Percentiles rank a stretch among this genome's conserved stretches.
These are phyloP conservation scores for Themeda triandra DNA, from an alignment of 176 grass and related monocot species.

Conservation along the genomic window DNA sequence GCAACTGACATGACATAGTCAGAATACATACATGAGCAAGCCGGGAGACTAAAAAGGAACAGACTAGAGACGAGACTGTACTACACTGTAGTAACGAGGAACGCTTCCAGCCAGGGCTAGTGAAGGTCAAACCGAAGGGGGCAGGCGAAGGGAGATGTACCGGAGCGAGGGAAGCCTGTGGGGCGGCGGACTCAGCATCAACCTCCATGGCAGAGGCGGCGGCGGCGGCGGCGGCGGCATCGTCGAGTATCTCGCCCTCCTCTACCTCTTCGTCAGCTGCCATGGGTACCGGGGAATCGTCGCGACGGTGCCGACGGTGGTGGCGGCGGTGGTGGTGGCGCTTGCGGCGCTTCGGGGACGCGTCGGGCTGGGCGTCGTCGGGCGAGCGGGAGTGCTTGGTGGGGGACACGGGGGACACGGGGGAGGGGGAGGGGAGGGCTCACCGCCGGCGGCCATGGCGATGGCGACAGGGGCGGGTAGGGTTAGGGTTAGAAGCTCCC, in stretches of 20 bases:
- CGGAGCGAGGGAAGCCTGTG: slow-evolving; percentile 27
- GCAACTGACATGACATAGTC: background rate
- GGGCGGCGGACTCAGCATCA: slow-evolving; percentile 20
- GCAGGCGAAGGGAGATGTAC: slow-evolving; percentile 43
- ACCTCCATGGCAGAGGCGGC: slow-evolving; percentile 25
- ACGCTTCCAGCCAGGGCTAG: background rate
- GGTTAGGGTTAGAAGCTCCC: slow-evolving; percentile 57
- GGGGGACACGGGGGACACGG: slow-evolving; percentile 28
- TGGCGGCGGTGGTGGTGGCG: slow-evolving; percentile 41
- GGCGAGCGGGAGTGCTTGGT: slow-evolving; percentile 55
- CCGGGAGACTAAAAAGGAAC: background rate
- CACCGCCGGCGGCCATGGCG: slow-evolving; percentile 32
- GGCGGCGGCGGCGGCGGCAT: background rate
- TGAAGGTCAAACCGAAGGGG: background rate
- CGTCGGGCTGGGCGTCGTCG: slow-evolving; percentile 24
- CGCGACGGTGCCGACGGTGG: slow-evolving; percentile 32
- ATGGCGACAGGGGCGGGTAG: slow-evolving; percentile 17
- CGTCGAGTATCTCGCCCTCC: slow-evolving; percentile 92
- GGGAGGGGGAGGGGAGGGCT: slow-evolving; percentile 31
- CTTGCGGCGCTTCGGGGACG: slow-evolving; percentile 68
- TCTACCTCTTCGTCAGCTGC: slow-evolving; percentile 51
- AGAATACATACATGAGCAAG: background rate
- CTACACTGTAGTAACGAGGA: background rate
- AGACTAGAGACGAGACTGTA: background rate
- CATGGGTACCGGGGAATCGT: background rate